A percentile compares a stretch with the other conserved stretches of the same genome.
Evolutionary conservation across 2,329 filamentous ascomycete genomes (phyloP).

Genomic region (Beauveria pseudobassiana): DNA sequence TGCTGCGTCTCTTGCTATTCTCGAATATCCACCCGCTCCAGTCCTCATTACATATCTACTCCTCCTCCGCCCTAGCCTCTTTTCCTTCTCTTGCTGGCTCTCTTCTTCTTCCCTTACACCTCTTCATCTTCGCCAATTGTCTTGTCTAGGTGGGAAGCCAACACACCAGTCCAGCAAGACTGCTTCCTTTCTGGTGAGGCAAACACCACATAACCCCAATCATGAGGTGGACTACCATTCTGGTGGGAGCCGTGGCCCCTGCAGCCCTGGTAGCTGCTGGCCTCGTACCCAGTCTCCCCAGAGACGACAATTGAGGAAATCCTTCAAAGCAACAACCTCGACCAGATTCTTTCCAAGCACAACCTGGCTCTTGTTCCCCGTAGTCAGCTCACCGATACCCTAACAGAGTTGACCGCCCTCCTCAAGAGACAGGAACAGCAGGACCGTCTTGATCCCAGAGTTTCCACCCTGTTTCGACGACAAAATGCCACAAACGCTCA

Average conservation of each 20-base stretch:
- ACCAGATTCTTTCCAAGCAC: constrained; percentile 34
- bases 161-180: constrained; percentile 9
- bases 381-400: constrained; percentile 37
- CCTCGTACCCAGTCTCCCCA: constrained; percentile 19
- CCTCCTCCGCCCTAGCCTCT: constrained; percentile 5
- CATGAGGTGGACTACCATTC: constrained; percentile 31
- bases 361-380: constrained; percentile 37
- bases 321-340: constrained; percentile 35
- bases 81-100: constrained; percentile 2
- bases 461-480: constrained; percentile 3
- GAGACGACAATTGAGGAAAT: constrained; percentile 34
- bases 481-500: constrained; percentile 13
- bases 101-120: constrained; percentile 4
- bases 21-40: constrained; percentile 5
- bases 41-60: constrained; percentile 10
- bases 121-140: constrained; percentile 9
- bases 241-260: constrained; percentile 28
- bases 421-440: constrained; percentile 26
- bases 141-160: constrained; percentile 9
- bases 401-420: constrained; percentile 34
- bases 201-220: constrained; percentile 12
- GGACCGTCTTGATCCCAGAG: constrained; percentile 6
- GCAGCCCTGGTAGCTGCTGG: constrained; percentile 25
- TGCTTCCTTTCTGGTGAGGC: constrained; percentile 11
- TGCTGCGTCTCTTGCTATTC: constrained; percentile 1